phyloP scores from a whole-genome alignment of 352 stramenopile genomes.

The Globisporangium camurandrum region DNA sequence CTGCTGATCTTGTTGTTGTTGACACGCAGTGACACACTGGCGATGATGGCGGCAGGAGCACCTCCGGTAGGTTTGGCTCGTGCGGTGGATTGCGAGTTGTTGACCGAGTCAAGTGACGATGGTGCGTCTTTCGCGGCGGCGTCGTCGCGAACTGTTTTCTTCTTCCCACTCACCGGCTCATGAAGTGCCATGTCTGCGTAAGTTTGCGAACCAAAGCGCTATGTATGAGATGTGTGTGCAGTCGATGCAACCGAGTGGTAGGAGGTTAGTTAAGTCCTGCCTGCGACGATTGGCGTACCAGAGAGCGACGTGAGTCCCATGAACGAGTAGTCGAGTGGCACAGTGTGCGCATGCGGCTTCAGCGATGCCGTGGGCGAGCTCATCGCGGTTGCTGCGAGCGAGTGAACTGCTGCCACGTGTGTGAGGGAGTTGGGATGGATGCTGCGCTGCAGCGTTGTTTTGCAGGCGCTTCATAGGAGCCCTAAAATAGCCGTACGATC shows the following conservation, averaged over 20 bases:
- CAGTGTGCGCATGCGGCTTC: constrained; percentile 2
- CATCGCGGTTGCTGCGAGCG: background rate
- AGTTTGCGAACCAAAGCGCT: background rate
- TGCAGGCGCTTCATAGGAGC: no score
- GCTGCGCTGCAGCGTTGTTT: no score
- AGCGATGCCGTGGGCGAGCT: constrained; percentile 1
- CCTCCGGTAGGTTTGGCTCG: background rate
- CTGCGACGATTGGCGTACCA: constrained; percentile 20
- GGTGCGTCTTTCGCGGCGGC: background rate
- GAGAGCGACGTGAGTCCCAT: constrained; percentile 48
- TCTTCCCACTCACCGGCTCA: constrained; percentile 46
- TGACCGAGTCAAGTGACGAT: background rate
- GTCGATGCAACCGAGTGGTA: no score
- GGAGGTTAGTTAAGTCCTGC: background rate
- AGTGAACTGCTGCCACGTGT: background rate
- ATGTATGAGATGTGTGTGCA: background rate
- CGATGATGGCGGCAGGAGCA: constrained; percentile 1
- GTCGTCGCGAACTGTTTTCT: constrained; percentile 8
- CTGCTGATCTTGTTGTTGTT: constrained; percentile 62
- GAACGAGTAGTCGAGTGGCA: constrained; percentile 64
- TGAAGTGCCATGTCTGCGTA: constrained; percentile 47
- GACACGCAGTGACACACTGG: constrained; percentile 42
- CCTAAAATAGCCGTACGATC: no score
- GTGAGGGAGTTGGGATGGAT: no score
- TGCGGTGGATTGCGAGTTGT: background rate